Conservation (phyloP, 73 alveolate species). For the Paramecium tetraurelia region DNA sequence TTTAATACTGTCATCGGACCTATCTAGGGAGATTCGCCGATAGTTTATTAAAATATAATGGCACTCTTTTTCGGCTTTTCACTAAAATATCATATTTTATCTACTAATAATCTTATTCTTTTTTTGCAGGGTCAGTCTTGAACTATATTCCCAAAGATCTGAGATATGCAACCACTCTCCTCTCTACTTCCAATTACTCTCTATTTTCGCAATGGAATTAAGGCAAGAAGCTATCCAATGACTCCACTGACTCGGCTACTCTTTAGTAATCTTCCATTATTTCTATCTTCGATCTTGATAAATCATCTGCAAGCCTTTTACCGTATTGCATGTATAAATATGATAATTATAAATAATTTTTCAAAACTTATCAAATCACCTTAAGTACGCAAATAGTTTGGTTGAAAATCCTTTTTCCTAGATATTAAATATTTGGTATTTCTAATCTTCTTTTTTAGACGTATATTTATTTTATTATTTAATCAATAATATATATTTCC, state of each 20-base stretch:
- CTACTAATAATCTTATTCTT: background rate
- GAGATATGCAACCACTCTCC: background rate
- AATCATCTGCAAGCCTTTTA: background rate
- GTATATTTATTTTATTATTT: background rate
- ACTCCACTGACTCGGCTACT: conserved; percentile 36
- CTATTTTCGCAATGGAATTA: background rate
- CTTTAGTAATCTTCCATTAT: background rate
- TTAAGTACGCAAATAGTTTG: background rate
- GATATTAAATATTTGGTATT: background rate
- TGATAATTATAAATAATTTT: background rate
- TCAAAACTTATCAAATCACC: background rate
- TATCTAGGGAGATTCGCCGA: background rate
- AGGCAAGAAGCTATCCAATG: background rate
- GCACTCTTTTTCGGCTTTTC: background rate
- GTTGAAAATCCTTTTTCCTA: background rate
- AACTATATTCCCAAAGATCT: background rate
- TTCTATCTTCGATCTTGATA: background rate
- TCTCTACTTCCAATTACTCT: background rate
- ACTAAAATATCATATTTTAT: background rate
- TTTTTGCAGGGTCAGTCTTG: conserved; percentile 3
- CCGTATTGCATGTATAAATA: background rate
- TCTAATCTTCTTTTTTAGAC: background rate
- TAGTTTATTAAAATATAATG: background rate
- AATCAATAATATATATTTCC: background rate
- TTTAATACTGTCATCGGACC: background rate